Evolutionary conservation across 805 yeast genomes (phyloP).

Genomic region (Myxozyma monticola): DNA sequence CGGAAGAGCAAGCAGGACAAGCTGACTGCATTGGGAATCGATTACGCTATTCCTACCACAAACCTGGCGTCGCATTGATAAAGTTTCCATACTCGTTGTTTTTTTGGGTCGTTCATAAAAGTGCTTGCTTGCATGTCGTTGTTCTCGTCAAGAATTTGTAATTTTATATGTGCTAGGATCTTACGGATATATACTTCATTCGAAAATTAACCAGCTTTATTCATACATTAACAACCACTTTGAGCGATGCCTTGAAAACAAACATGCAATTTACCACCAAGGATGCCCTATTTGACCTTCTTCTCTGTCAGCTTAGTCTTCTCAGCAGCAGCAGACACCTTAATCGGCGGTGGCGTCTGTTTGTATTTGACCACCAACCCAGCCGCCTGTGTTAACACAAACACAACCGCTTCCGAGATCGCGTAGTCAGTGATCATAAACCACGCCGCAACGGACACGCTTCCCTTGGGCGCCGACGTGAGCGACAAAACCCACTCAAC

Average conservation of each 20-base stretch:
- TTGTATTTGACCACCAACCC: background rate
- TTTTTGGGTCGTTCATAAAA: no score
- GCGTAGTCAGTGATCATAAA: slow-evolving; percentile 31
- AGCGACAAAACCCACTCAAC: slow-evolving; percentile 60
- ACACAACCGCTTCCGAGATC: slow-evolving; percentile 13
- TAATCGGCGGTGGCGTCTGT: background rate
- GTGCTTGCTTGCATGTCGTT: no score
- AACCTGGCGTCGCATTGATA: slow-evolving; percentile 10
- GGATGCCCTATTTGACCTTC: background rate
- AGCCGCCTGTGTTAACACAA: background rate
- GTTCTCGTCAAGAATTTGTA: no score
- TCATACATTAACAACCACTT: no score
- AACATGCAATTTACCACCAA: background rate
- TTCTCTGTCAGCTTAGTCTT: background rate
- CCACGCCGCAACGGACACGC: slow-evolving; percentile 34
- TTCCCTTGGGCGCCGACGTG: slow-evolving; percentile 54
- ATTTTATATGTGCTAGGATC: no score
- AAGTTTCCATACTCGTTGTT: background rate
- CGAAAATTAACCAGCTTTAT: background rate
- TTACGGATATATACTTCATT: no score
- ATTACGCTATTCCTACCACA: slow-evolving; percentile 40
- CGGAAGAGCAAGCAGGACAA: slow-evolving; percentile 49
- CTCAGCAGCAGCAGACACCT: background rate
- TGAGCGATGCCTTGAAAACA: background rate
- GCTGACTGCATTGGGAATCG: slow-evolving; percentile 60